A percentile compares a stretch with the other conserved stretches of the same genome.
phyloP scores from a whole-genome alignment of 2,329 filamentous ascomycete genomes.

The Lasiodiplodia sp. region DNA sequence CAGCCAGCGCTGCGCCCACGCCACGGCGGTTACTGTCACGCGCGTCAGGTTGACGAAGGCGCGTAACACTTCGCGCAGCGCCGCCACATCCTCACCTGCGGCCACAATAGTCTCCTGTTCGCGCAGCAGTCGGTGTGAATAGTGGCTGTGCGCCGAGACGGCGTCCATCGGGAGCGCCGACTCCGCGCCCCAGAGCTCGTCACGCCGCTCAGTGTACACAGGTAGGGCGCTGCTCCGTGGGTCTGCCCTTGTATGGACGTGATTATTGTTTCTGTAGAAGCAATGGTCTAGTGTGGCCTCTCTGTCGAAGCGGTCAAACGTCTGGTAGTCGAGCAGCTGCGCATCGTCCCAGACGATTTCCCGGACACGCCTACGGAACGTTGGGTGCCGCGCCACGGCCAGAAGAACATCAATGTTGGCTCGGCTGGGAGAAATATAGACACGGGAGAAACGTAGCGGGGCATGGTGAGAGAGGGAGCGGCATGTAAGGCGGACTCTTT shows the following conservation, averaged over 20 bases:
- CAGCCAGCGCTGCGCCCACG: constrained; percentile 47
- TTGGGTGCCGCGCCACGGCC: constrained; percentile 47
- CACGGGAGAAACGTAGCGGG: constrained; percentile 41
- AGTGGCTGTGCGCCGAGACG: constrained; percentile 15
- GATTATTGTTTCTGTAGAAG: not conserved
- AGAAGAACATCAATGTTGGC: constrained; percentile 49
- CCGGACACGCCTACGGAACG: constrained; percentile 40
- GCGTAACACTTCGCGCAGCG: constrained; percentile 44
- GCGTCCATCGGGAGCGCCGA: not conserved
- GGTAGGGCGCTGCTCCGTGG: not conserved
- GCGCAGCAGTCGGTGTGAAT: constrained; percentile 43
- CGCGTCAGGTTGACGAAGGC: constrained; percentile 47
- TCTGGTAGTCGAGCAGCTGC: constrained; percentile 38
- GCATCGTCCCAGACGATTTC: constrained; percentile 54
- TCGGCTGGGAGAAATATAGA: constrained; percentile 52
- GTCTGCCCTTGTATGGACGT: not conserved
- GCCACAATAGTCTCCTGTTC: constrained; percentile 44
- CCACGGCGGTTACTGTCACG: constrained; percentile 50
- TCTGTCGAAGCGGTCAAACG: constrained; percentile 20
- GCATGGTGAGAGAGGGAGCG: not conserved
- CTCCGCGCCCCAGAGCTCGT: not conserved
- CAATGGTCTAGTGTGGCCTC: not conserved
- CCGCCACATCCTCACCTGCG: constrained; percentile 39
- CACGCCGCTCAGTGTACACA: not conserved
- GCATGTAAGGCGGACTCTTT: not conserved